Evolutionary conservation across 805 yeast genomes (phyloP), one percentile per base, ranked within the genome.

Genomic region (Monosporozyma aerobia): DNA sequence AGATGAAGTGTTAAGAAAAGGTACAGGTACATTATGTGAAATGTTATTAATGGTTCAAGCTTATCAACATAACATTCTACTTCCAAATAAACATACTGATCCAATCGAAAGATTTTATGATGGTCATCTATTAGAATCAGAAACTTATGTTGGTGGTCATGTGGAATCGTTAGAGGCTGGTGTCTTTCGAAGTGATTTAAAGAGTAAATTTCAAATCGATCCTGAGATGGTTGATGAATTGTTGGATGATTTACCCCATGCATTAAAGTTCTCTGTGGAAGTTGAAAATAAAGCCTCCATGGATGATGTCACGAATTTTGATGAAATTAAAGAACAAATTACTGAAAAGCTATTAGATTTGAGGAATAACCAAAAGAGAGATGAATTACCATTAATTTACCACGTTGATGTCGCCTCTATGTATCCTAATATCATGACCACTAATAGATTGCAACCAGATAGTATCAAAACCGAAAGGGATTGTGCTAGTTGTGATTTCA

Each of bases 381-480:
- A 68, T 11, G 98, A 94, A 61, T 73, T 73, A 10, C 99, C 99
- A 0, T 73, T 87, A 47, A 94, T 94, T 57, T 94, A 95, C 62
- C 99, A 94, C 64, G 96, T 95, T 39, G 99, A 94, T 73, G 99
- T 94, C 49, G 97, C 99, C 0, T 94, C 99, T 1, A 94, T 94
- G 99, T 94, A 94, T 64, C 99, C 99, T 5, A 94, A 94, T 64
- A 94, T 94, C 66, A 94, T 94, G 98, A 89, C 96, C 6, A 87
- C 98, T 0, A 94, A 94, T 70, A 81, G 99, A 64, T 75, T 94
- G 51, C 99, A 94, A 67, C 99, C 99, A 0, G 99, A 94, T 69
- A 90, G 98, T 3, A 92, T 94, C 89, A 90, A 94, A 59, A 73
- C 85, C 0, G 98, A 92, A 63, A 87, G 87, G 60, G 96, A 90